Base-by-base conservation (phyloP, 2,329 filamentous ascomycete species). In the Alternaria atra region DNA sequence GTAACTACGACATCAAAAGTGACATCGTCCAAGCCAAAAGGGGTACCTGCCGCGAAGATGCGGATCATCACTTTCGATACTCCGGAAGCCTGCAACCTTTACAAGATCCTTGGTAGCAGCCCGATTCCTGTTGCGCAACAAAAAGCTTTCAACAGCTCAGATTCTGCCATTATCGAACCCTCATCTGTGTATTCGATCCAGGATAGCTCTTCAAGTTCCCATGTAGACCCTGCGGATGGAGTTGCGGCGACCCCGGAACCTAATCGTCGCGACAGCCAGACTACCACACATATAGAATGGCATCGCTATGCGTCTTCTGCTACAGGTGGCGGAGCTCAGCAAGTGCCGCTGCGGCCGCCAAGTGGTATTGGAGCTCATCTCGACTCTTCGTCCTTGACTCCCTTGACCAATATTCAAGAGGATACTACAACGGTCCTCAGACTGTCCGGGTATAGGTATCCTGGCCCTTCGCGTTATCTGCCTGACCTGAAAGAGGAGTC, bases 401-500 rank as follows among this genome's bases (percentile, higher is more conserved):
- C 58, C 32, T 53, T 65, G 20, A 43, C 61, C 9, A 54, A 54
- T n/a, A 63, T 61, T 30, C 66, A 69, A 39, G 74, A 77, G 20
- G 70, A 73, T n/a, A 72, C 68, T 15, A 75, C 73, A 13, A 78
- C 77, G 15, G 71, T 77, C 55, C 58, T 79, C 34, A 73, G 73
- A 53, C 54, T 76, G 29, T 73, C 73, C 10, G 54, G 63, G 23
- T 77, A 72, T 48, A 64, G 67, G 51, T 79, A 81, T 63, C 67
- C 78, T 10, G 57, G 63, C 25, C 62, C 64, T 7, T 48, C 69
- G 43, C 69, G 70, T 32, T 70, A 80, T 69, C 75, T 84, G 15
- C 79, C 81, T 12, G 80, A 81, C 46, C 68, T 84, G 32, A 84
- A 83, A 56, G 82, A 84, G 64, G 82, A 84, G 60, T 82, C 81